These are phyloP conservation scores for Fraxinus excelsior DNA, from an alignment of 257 asterid genomes.

Conservation along the genomic window DNA sequence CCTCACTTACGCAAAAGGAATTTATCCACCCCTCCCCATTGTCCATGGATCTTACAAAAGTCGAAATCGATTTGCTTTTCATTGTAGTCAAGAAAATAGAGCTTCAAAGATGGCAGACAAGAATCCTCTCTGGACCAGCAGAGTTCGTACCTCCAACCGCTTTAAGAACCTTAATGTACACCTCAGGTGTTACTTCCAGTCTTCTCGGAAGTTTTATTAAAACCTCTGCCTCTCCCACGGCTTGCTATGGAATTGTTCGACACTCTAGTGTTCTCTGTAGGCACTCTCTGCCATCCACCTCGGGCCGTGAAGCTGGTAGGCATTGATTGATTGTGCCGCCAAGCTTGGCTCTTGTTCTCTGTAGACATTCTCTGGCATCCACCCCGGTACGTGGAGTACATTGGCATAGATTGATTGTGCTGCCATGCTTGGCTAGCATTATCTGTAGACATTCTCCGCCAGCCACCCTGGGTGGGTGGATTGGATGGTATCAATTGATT, in stretches of 20 bases:
- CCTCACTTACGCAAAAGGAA: background rate
- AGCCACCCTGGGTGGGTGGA: background rate
- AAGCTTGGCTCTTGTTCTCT: background rate
- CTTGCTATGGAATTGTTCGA: background rate
- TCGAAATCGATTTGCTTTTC: background rate
- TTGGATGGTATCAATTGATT: background rate
- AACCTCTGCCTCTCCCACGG: background rate
- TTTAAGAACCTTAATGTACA: background rate
- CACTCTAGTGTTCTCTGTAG: background rate
- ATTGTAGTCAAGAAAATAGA: background rate
- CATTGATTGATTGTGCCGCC: background rate
- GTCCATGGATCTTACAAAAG: background rate
- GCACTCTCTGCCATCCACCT: constrained; percentile 12
- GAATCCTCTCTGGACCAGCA: background rate
- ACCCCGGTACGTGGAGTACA: background rate
- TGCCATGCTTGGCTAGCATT: background rate
- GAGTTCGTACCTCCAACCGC: background rate
- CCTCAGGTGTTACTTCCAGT: background rate
- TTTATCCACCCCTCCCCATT: background rate
- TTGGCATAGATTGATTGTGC: background rate
- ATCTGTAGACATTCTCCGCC: background rate
- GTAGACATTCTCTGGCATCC: background rate
- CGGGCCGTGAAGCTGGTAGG: background rate
- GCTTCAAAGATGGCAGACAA: background rate
- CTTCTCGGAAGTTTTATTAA: background rate